Base-by-base conservation (phyloP, 768 basidiomycete genomes). In the Tremella mesenterica region DNA sequence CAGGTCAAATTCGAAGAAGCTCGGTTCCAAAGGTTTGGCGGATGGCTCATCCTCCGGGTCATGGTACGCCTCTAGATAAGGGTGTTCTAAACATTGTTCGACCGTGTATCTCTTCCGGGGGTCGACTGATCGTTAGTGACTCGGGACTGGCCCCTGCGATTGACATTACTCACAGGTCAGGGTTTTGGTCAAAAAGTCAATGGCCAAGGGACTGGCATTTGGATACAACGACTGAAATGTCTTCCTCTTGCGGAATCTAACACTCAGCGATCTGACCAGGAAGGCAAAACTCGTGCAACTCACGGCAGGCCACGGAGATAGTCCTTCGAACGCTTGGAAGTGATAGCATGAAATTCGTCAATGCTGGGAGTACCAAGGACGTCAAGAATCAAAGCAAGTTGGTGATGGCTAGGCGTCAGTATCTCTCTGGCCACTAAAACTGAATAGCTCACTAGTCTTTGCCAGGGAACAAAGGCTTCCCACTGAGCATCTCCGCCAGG, bases 301-400 rank as follows among this genome's bases (percentile, higher is more conserved):
- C 54, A 67, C 1, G 92, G 93, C 61, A 99, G 75, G 1, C 88
- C 87, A 18, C 92, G 85, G 57, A 97, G 86, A 73, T 97, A 97
- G 69, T 97, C 92, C 41, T 90, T 83, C 45, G 90, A 93, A 50
- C 92, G 77, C 16, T 84, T 81, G 9, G 89, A 88, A 14, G 88
- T 91, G 69, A 99, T 97, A 33, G 88, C 88, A 75, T 96, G 91
- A 75, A 96, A 97, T 68, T 97, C 95, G 61, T 99, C 95, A 51
- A 97, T 78, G 1, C 90, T 88, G 2, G 95, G 95, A 28, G 95
- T 97, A 21, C 95, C 95, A 41, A 99, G 83, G 27, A 96, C 88
- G 64, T 97, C 92, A 65, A 97, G 81, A 70, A 97, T 99, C 52
- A 96, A 81, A 1, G 86, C 85, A 36, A 99, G 80, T 60, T 97